A percentile compares a stretch with the other conserved stretches of the same genome.
phyloP scores from a whole-genome alignment of 768 basidiomycete species.

The Suillus clintonianus region DNA sequence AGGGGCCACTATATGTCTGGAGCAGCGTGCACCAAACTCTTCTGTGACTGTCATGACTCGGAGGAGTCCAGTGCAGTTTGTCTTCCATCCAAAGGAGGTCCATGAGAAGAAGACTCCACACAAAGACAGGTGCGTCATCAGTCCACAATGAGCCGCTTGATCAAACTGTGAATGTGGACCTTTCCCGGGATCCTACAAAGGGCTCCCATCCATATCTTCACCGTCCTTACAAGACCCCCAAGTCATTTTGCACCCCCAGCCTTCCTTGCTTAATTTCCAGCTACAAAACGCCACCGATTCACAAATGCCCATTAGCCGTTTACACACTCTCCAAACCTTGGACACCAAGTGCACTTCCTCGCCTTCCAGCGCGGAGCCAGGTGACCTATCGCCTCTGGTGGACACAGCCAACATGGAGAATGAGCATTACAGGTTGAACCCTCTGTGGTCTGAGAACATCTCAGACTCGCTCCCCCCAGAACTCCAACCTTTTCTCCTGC shows the following conservation, averaged over 20 bases:
- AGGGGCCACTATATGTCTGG: no score
- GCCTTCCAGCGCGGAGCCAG: not conserved
- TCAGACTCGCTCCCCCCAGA: slow-evolving; percentile 20
- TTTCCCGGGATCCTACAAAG: not conserved
- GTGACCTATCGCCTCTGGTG: slow-evolving; percentile 14
- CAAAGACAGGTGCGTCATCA: no score
- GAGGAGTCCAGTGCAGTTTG: not conserved
- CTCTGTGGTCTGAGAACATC: not conserved
- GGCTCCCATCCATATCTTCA: not conserved
- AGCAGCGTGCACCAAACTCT: not conserved
- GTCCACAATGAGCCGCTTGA: not conserved
- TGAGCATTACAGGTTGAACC: slow-evolving; percentile 10
- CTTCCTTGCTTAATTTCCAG: not conserved
- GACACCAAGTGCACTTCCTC: not conserved
- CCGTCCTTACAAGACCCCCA: not conserved
- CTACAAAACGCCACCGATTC: not conserved
- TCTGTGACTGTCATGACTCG: not conserved
- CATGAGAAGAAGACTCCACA: not conserved
- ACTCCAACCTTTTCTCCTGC: slow-evolving; percentile 22
- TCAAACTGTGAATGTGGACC: not conserved
- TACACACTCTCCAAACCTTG: not conserved
- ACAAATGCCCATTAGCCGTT: not conserved
- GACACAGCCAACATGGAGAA: slow-evolving; percentile 17
- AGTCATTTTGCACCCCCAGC: no score
- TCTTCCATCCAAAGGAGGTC: not conserved